A percentile compares a stretch with the other conserved stretches of the same genome.
Conservation (phyloP, 805 yeast species). For the Wickerhamomyces silvicola region DNA sequence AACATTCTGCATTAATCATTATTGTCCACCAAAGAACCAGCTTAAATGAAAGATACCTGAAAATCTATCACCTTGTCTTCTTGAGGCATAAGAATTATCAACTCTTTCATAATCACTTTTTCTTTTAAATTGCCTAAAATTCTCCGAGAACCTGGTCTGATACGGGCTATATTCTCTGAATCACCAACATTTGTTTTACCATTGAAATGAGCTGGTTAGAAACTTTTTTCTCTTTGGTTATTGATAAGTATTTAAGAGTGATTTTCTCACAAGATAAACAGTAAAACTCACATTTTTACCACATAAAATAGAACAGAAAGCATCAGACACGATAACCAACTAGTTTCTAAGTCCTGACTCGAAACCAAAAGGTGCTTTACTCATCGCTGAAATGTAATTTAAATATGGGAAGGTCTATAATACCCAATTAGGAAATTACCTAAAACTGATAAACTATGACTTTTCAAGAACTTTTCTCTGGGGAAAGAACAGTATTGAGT, state of each 20-base stretch:
- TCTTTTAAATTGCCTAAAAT: conserved; percentile 33
- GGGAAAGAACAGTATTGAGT: no score
- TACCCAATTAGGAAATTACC: conserved; percentile 1
- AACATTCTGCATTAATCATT: conserved; percentile 1
- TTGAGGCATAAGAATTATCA: conserved; percentile 51
- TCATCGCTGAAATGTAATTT: conserved; percentile 7
- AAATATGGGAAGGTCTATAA: no score
- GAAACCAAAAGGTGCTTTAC: conserved; percentile 10
- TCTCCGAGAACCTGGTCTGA: conserved; percentile 52
- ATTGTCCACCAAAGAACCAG: conserved; percentile 18
- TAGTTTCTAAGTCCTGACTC: conserved; percentile 17
- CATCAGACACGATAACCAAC: conserved; percentile 20
- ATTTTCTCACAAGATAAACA: background rate
- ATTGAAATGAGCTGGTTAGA: conserved; percentile 25
- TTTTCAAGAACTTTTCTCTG: no score
- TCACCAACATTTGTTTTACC: conserved; percentile 6
- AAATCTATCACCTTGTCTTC: conserved; percentile 49
- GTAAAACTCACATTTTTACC: conserved; percentile 21
- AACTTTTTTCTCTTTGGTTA: conserved; percentile 29
- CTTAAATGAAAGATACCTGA: conserved; percentile 20
- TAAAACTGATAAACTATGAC: no score
- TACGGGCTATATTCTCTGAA: conserved; percentile 25
- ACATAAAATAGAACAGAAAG: conserved; percentile 22
- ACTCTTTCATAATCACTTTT: conserved; percentile 65
- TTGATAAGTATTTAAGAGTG: conserved; percentile 23